Evolutionary conservation across 2,329 filamentous ascomycete species (phyloP), one percentile per base, ranked within the genome.

Genomic region (Sphaerulina musiva): DNA sequence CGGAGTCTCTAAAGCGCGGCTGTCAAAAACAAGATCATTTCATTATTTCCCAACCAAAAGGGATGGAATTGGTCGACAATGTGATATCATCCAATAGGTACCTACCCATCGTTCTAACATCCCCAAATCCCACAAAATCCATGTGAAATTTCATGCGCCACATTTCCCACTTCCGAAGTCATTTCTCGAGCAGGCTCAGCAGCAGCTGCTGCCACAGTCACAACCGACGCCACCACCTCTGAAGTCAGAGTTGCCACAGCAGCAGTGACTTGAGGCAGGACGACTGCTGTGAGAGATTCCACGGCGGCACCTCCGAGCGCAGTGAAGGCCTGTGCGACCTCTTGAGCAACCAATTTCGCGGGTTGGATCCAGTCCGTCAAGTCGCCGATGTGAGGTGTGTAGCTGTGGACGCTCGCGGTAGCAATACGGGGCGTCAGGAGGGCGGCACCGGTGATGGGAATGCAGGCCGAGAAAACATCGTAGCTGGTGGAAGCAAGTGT

Each of bases 401-500:
- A 53, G 38, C 44, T 44, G 1, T 47, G 38, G 4, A 47, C 38
- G 9, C 12, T n/a, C 20, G 48, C 10, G 6, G 17, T 23, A 1
- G 48, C 48, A 6, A 34, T 32, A 7, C 31, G 45, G n/a, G 48
- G 54, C 11, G 9, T 12, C 6, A 51, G 32, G 1, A 17, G 36
- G 2, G 45, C 46, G 14, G 8, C 41, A 2, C 39, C 36, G 8
- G 39, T 44, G 23, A 48, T 42, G 23, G 54, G 40, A 4, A 56
- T 23, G 12, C 54, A 56, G 2, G 48, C 48, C 0, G 29, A 26
- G 1, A 36, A 9, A 11, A 54, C 42, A 17, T 45, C 39, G 23
- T 50, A 54, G 42, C 40, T 50, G 4, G 52, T 54, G 20, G 40
- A 41, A n/a, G 47, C 47, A 3, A 54, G 31, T 1, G 47, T 54